Percentiles rank a stretch among this genome's conserved stretches.
These are phyloP conservation scores for Lathyrus tuberosus DNA, from an alignment of 306 rosid genomes.

Conservation along the genomic window DNA sequence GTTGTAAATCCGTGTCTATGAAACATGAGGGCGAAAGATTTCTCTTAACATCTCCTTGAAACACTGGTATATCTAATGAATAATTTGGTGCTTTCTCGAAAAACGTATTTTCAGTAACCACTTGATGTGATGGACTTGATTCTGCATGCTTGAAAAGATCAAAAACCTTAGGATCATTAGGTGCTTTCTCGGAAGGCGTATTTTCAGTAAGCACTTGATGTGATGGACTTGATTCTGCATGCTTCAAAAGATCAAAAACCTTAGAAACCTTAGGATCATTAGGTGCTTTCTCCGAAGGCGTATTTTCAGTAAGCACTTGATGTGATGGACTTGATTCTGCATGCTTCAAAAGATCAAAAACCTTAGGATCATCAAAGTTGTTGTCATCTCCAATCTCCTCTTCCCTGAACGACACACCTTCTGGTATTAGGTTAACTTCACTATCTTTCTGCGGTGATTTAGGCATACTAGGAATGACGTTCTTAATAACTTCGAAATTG, in stretches of 20 bases:
- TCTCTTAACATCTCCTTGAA: constrained; percentile 45
- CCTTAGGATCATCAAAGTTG: constrained; percentile 44
- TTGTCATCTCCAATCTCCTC: constrained; percentile 73
- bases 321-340: constrained; percentile 46
- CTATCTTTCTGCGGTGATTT: constrained; percentile 48
- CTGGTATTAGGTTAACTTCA: constrained; percentile 39
- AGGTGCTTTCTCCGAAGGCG: constrained; percentile 18
- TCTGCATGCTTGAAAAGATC: constrained; percentile 58
- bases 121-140: constrained; percentile 45
- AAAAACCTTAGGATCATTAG: constrained; percentile 47
- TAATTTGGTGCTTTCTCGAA: constrained; percentile 17
- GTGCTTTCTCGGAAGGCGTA: constrained; percentile 20
- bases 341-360: constrained; percentile 60
- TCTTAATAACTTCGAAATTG: constrained; percentile 65
- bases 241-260: constrained; percentile 62
- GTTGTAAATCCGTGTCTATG: constrained; percentile 37
- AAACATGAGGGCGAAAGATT: constrained; percentile 35
- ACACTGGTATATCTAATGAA: constrained; percentile 42
- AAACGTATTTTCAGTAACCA: not conserved
- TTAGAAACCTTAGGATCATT: constrained; percentile 48
- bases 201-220: constrained; percentile 16
- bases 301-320: constrained; percentile 9
- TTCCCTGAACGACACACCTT: constrained; percentile 67
- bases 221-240: constrained; percentile 45
- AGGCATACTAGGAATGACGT: constrained; percentile 32